phyloP scores from a whole-genome alignment of 306 rosid genomes.

The Castanospermum australe region DNA sequence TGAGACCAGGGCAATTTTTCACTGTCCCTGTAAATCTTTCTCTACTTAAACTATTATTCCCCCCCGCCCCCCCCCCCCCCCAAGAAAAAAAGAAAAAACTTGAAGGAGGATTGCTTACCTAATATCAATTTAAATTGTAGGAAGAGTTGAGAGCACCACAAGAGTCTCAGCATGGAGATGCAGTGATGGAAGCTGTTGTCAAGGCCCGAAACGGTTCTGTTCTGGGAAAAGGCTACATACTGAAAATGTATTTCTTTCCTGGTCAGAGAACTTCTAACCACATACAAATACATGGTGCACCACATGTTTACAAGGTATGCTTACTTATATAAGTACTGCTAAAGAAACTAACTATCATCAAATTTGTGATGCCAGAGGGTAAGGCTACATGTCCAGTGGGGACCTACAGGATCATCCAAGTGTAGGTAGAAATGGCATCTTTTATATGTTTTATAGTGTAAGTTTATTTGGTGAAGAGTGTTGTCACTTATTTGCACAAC shows the following conservation, averaged over 20 bases:
- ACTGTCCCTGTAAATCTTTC: conserved; percentile 71
- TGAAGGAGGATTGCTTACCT: conserved; percentile 21
- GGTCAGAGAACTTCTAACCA: conserved; percentile 88
- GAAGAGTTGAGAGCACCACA: conserved; percentile 78
- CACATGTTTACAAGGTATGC: conserved; percentile 79
- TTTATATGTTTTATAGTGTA: conserved; percentile 17
- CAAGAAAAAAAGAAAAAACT: too few species aligned
- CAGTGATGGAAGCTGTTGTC: conserved; percentile 83
- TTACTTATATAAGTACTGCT: conserved; percentile 16
- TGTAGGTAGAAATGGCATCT: conserved; percentile 45
- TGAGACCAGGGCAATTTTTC: conserved; percentile 83
- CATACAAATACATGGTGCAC: conserved; percentile 79
- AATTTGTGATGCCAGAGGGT: conserved; percentile 48
- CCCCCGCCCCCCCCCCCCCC: too few species aligned
- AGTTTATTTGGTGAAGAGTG: conserved; percentile 15
- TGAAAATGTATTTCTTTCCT: conserved; percentile 92
- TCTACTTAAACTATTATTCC: background rate
- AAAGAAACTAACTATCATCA: conserved; percentile 34
- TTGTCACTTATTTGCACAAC: background rate
- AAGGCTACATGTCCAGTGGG: conserved; percentile 40
- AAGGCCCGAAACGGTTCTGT: conserved; percentile 77
- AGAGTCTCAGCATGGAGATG: conserved; percentile 92
- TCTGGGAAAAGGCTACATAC: conserved; percentile 88
- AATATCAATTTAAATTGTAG: conserved; percentile 48
- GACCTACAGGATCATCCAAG: conserved; percentile 41